A percentile compares a stretch with the other conserved stretches of the same genome.
phyloP scores from a whole-genome alignment of 208 protist species.

The Acanthamoeba comandoni region DNA sequence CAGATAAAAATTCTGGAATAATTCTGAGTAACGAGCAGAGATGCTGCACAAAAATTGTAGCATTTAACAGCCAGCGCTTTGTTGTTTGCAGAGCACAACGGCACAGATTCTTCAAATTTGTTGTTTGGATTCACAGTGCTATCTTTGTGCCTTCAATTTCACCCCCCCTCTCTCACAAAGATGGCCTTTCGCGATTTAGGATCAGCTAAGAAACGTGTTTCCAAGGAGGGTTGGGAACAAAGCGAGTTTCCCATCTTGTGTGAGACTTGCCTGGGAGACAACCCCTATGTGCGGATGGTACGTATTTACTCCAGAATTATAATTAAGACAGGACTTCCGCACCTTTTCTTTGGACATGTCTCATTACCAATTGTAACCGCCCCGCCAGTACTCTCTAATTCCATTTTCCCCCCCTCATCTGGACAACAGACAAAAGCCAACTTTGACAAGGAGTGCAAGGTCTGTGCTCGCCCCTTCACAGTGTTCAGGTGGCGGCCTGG shows the following conservation, averaged over 20 bases:
- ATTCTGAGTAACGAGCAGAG: no score
- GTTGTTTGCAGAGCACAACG: no score
- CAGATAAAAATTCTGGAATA: no score
- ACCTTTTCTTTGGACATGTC: no score
- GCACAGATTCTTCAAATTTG: no score
- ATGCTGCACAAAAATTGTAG: no score
- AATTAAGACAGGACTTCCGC: background rate
- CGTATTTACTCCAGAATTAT: constrained; percentile 22
- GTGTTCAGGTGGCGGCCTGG: constrained; percentile 89
- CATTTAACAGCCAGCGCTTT: no score
- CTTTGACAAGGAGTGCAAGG: constrained; percentile 85
- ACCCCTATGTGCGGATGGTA: constrained; percentile 91
- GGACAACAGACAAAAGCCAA: constrained; percentile 78
- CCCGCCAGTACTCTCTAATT: constrained; percentile 1
- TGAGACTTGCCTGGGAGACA: constrained; percentile 91
- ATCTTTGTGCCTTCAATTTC: background rate
- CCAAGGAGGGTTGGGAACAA: constrained; percentile 38
- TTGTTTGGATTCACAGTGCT: no score
- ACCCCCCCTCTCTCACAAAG: background rate
- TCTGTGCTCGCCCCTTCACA: constrained; percentile 88
- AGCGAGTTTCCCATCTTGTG: constrained; percentile 91
- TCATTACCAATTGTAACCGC: background rate
- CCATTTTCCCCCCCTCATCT: constrained; percentile 4
- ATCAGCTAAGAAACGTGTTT: constrained; percentile 38
- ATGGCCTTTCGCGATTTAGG: constrained; percentile 64